A percentile compares a stretch with the other conserved stretches of the same genome.
Evolutionary conservation across 202 grass and related monocot genomes (phyloP).

Genomic region (Panicum virgatum): DNA sequence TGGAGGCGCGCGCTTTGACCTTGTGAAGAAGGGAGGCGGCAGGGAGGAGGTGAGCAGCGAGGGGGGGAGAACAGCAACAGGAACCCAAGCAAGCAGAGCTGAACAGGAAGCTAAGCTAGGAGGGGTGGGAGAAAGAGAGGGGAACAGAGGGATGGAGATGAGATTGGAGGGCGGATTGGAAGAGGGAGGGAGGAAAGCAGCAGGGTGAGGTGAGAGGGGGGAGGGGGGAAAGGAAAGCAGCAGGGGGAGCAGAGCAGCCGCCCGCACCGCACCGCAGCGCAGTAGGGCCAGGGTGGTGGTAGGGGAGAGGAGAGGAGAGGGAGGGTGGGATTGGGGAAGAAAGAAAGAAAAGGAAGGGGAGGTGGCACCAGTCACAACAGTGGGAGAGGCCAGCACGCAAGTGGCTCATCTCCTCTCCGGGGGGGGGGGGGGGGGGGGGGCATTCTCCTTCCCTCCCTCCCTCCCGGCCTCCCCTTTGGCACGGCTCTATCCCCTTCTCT

Average conservation of each 20-base stretch:
- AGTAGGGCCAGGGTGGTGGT: too few species aligned
- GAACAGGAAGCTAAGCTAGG: slow-evolving; percentile 22
- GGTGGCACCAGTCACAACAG: slow-evolving; percentile 50
- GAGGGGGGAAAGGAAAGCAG: slow-evolving; percentile 41
- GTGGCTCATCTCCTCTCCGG: not conserved
- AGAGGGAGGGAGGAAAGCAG: slow-evolving; percentile 34
- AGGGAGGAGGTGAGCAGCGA: not conserved
- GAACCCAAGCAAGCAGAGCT: not conserved
- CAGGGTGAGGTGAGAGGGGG: slow-evolving; percentile 29
- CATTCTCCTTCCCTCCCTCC: not conserved
- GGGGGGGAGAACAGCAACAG: not conserved
- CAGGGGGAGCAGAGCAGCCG: slow-evolving; percentile 10
- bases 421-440: too few species aligned
- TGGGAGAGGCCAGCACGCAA: slow-evolving; percentile 84
- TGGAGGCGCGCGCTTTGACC: slow-evolving; percentile 2
- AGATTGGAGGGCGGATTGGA: slow-evolving; percentile 46
- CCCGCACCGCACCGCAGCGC: too few species aligned
- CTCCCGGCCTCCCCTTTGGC: not conserved
- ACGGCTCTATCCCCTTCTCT: not conserved
- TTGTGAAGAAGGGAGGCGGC: not conserved
- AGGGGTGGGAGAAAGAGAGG: not conserved
- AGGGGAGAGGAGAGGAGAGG: not conserved
- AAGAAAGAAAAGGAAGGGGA: not conserved
- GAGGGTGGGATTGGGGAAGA: not conserved
- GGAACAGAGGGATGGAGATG: not conserved